Evolutionary conservation across 305 asterid species (phyloP), one percentile per base, ranked within the genome.

Genomic region (Fraxinus sp.): DNA sequence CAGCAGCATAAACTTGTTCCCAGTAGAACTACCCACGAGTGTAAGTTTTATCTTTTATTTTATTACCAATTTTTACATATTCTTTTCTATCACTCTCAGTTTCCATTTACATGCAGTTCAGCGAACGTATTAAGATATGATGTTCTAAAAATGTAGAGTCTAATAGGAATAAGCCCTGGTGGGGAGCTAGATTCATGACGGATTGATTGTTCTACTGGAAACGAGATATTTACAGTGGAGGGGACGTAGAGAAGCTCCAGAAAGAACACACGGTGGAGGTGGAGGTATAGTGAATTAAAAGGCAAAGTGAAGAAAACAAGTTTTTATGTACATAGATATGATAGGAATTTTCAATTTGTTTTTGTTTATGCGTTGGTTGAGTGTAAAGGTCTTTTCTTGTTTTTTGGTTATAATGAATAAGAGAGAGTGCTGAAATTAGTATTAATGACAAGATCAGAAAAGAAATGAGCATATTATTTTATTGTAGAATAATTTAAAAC

Each of bases 1-100:
- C 71, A 84, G 87, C 86, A 89, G 93, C 91, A 94, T 95, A 86
- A 91, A 92, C 81, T 85, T 95, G 80, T 94, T 91, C 88, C 89
- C 91, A 0, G 92, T 91, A 20, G 90, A 88, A 73, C 82, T 83
- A 33, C 91, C 97, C 77, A 59, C 73, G 49, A 90, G 93, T 74
- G 97, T 94, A 87, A 90, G 97, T 86, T 74, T 74, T 41, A 72
- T 28, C 13, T 28, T 76, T 70, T 84, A 9, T 7, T 36, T 55
- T 68, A 22, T 16, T 44, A 44, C n/a, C 16, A 44, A 11, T 44
- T 44, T 44, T 44, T 49, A 55, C 20, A 55, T n/a, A 55, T 55
- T 55, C 66, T 55, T 55, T 55, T 55, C 26, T 18, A n/a, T 55
- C 26, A 4, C 66, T n/a, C 66, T 52, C 22, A 18, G 9, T 55